Evolutionary conservation across 202 grass and related monocot genomes (phyloP), one percentile per base, ranked within the genome.

Genomic region (Musa balbisiana): DNA sequence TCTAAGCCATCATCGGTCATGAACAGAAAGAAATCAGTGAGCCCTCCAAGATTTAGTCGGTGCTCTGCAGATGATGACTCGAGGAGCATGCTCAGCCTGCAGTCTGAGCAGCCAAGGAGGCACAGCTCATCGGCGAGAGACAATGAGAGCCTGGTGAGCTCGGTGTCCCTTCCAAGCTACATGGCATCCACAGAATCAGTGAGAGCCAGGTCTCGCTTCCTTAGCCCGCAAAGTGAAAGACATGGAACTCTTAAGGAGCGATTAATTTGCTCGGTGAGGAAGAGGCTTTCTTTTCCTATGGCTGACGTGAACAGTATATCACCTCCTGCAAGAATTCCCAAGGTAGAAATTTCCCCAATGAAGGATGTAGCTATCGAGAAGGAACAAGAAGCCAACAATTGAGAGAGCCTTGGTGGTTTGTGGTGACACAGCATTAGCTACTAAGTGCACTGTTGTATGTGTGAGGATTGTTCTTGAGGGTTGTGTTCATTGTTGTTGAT

Each of bases 101-200:
- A 80, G 58, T 92, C 90, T 8, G 87, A 90, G 55, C 84, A 82
- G 50, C 83, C 80, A 64, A 84, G 93, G 56, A 84, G 93, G 80
- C 86, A 84, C 78, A 89, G 87, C 76, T 81, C 76, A 53, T 83
- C 83, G 52, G 87, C 85, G 80, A 82, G 80, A 62, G 85, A 71
- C 14, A 82, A 91, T 66, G 68, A 82, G 23, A 92, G 90, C 83
- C 49, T 92, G 55, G 77, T 86, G 29, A 96, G 90, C 75, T 88
- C 88, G 14, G 86, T 84, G 8, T 82, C 86, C 67, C 75, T 89
- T 51, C 87, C 93, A 20, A 92, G 90, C 76, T 96, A 92, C 66
- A 87, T 96, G 82, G 87, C 92, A 62, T 90, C 87, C 3, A 92
- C 93, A 23, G 81, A 89, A 60, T 96, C 58, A 55, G 88, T 78